Evolutionary conservation across 2,329 filamentous ascomycete genomes (phyloP).

Genomic region (Penicillium sclerotiorum): DNA sequence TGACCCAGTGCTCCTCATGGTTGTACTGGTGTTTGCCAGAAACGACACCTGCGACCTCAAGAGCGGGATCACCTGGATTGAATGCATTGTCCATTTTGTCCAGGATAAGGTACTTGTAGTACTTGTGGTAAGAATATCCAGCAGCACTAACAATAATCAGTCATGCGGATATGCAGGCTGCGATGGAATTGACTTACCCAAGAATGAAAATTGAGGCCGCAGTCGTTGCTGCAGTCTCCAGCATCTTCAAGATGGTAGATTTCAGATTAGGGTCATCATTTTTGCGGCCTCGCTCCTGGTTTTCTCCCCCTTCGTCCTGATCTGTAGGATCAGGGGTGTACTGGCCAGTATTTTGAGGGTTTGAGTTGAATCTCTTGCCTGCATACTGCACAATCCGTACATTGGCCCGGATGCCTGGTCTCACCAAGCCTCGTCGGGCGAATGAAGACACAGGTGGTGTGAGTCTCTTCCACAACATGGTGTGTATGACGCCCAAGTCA

Average conservation of each 20-base stretch:
- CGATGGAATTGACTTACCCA: constrained; percentile 50
- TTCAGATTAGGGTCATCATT: constrained; percentile 36
- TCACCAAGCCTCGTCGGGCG: constrained; percentile 21
- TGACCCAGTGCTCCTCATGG: constrained; percentile 72
- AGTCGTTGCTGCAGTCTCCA: constrained; percentile 74
- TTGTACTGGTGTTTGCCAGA: constrained; percentile 41
- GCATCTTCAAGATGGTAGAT: constrained; percentile 61
- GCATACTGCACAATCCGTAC: constrained; percentile 13
- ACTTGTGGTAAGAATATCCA: constrained; percentile 76
- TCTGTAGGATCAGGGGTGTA: constrained; percentile 33
- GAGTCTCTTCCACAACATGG: constrained; percentile 31
- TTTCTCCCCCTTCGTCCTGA: constrained; percentile 33
- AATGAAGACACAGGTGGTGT: constrained; percentile 24
- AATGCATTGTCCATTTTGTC: constrained; percentile 93
- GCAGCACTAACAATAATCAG: constrained; percentile 48
- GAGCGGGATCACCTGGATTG: constrained; percentile 84
- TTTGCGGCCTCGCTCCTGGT: constrained; percentile 21
- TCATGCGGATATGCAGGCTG: too few relatives aligned
- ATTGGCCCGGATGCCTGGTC: constrained; percentile 13
- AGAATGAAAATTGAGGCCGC: constrained; percentile 74
- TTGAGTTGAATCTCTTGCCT: constrained; percentile 28
- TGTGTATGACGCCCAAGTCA: constrained; percentile 10
- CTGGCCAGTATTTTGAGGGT: constrained; percentile 22
- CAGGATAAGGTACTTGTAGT: constrained; percentile 89
- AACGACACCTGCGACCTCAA: constrained; percentile 70